phyloP scores from a whole-genome alignment of 768 basidiomycete species.

The Psilocybe cubensis region DNA sequence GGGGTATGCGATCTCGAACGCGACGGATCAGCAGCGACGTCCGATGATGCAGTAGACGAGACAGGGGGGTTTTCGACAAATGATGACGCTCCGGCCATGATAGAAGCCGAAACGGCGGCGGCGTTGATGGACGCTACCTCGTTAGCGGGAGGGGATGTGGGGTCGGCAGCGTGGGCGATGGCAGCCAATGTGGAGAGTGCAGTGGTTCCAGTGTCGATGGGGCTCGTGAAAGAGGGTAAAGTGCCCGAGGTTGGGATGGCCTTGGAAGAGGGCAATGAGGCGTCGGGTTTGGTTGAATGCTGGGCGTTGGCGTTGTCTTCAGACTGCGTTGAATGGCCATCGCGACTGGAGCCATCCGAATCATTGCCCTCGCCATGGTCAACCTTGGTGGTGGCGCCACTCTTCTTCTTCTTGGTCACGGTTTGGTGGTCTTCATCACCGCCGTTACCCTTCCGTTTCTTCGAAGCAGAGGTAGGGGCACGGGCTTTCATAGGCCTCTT shows the following conservation, averaged over 20 bases:
- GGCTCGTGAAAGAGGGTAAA: background rate
- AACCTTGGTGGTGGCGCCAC: constrained; percentile 6
- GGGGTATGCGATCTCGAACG: constrained; percentile 15
- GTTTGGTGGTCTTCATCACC: constrained; percentile 18
- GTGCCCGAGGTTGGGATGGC: background rate
- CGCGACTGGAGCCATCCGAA: constrained; percentile 15
- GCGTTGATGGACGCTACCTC: constrained; percentile 32
- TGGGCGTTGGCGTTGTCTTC: constrained; percentile 19
- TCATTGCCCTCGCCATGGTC: constrained; percentile 5
- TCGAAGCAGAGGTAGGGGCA: constrained; percentile 14
- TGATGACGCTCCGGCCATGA: constrained; percentile 48
- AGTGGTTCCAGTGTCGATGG: constrained; percentile 17
- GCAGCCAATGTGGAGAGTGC: constrained; percentile 25
- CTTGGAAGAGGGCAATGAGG: constrained; percentile 19
- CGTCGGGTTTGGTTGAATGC: constrained; percentile 4
- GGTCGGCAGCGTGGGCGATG: constrained; percentile 33
- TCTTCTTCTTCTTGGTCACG: constrained; percentile 17
- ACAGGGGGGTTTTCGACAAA: constrained; percentile 19
- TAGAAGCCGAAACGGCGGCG: constrained; percentile 48
- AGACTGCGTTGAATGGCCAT: constrained; percentile 21
- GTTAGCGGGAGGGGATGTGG: constrained; percentile 21
- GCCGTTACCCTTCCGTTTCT: constrained; percentile 23
- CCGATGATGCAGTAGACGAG: background rate
- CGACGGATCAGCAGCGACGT: background rate
- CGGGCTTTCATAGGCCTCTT: constrained; percentile 18